Evolutionary conservation across 371 early-diverging fungal species (phyloP), one percentile per base, ranked within the genome.

Genomic region (Actinomortierella ambigua): DNA sequence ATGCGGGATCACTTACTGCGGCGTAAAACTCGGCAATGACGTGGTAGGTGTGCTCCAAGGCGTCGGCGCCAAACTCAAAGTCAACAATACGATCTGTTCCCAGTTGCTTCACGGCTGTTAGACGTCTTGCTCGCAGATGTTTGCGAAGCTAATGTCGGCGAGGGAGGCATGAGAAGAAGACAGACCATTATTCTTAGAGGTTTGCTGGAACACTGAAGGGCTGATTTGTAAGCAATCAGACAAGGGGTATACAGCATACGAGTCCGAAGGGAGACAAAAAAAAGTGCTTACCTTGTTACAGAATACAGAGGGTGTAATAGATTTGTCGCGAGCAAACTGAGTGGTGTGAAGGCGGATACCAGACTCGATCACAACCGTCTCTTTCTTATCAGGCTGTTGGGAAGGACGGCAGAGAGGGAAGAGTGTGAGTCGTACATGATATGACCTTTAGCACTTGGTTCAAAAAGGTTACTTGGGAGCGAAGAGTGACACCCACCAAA

Each of bases 1-100:
- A 39, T 40, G 41, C 51, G 23, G n/a, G 53, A 17, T 15, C 8
- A 50, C 80, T 81, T 86, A 88, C 89, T 51, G 91, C 85, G 50
- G 96, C 89, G 70, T 95, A 98, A 61, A 97, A 94, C 79, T 98
- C 98, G 59, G 91, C 86, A 65, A 98, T 89, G n/a, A 98, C 77
- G 63, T 98, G 97, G 69, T 87, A 95, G 0, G 93, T 91, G 53
- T 82, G 78, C 47, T 85, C 84, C 26, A 79, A 79, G 29, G 86
- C 82, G 5, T 83, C 79, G 17, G 89, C 91, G 61, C 88, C 90
- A 86, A 98, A 98, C 61, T 92, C 89, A 79, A 98, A 88, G 79
- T 96, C 94, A 22, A 97, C 86, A 57, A 95, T 90, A 44, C 99
- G 89, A 84, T 99, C 99, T 48, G 89, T 80, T 50, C 97, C 98